Evolutionary conservation across 75 land plant genomes (phyloP).

Genomic region (Pinus taeda): DNA sequence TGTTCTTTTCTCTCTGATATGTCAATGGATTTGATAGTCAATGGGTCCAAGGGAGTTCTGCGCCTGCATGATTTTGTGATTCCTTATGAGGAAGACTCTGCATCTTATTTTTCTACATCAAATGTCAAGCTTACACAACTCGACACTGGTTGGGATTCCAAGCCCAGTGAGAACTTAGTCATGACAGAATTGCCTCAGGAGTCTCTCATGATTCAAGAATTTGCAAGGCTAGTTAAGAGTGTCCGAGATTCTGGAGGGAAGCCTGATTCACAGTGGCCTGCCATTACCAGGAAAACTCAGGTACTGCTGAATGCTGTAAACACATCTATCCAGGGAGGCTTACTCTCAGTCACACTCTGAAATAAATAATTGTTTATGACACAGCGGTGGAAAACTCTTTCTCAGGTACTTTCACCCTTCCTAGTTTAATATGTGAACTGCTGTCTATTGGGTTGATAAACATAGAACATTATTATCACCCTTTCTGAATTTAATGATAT

Average conservation of each 20-base stretch:
- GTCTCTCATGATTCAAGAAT: constrained; percentile 54
- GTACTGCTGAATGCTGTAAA: constrained; percentile 49
- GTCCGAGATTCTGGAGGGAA: constrained; percentile 16
- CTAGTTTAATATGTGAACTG: no score
- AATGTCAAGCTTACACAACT: constrained; percentile 32
- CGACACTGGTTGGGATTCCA: constrained; percentile 38
- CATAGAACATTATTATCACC: no score
- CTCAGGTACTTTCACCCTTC: no score
- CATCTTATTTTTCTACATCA: constrained; percentile 19
- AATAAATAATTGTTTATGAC: neutral
- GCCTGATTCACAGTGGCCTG: constrained; percentile 41
- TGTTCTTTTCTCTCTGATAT: constrained; percentile 68
- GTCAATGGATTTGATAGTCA: constrained; percentile 50
- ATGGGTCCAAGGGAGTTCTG: constrained; percentile 43
- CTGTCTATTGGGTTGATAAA: no score
- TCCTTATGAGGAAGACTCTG: constrained; percentile 44
- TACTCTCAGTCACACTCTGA: constrained; percentile 16
- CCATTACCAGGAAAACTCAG: constrained; percentile 54
- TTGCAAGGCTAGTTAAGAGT: constrained; percentile 33
- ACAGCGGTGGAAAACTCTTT: no score
- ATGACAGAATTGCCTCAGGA: constrained; percentile 43
- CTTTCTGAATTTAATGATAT: no score
- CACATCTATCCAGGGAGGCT: constrained; percentile 38
- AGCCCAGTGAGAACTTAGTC: constrained; percentile 40
- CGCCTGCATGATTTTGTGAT: constrained; percentile 61